Evolutionary conservation across 192 early-diverging fungal genomes (phyloP), one percentile per base, ranked within the genome.

Genomic region (Coemansia sp.): DNA sequence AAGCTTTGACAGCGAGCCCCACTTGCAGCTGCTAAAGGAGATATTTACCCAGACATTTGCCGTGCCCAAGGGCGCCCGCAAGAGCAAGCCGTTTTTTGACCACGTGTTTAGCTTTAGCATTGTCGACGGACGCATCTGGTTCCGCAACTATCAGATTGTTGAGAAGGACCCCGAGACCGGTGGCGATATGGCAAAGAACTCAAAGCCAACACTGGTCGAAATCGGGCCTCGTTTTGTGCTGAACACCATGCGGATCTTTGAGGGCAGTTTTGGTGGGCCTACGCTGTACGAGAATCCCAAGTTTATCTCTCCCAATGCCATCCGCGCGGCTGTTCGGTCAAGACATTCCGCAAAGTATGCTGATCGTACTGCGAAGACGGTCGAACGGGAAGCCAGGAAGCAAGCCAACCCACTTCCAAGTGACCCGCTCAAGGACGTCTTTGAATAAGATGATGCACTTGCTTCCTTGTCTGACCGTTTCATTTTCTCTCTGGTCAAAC

Each of bases 221-320:
- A 96, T 99, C 59, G 97, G 97, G 23, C 97, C 97, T 20, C 89
- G 97, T n/a, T 96, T 97, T 83, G 89, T 92, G 49, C 82, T 99
- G 69, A 92, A 89, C 72, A 83, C 94, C 5, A 95, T 97, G 76
- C 84, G 92, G 55, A 92, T 96, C 71, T 98, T 99, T 81, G 93
- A 94, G 59, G 95, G 97, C 36, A 91, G 89, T 58, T 99, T 97
- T 85, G 86, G 92, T 65, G 97, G 97, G 0, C 83, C 89, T 15
- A 93, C 95, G 36, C 85, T 97, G 70, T 99, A 89, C 75, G 92
- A 93, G 75, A 95, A 96, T 72, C 87, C 89, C 17, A 85, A 89
- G 35, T 99, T 93, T 67, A 83, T 97, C 32, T 87, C 89, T 61
- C 94, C 96, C 46, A 82, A 77, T 38, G 70, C 60, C 11, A 63